phyloP scores from a whole-genome alignment of 306 rosid genomes.

The Comarum palustre region DNA sequence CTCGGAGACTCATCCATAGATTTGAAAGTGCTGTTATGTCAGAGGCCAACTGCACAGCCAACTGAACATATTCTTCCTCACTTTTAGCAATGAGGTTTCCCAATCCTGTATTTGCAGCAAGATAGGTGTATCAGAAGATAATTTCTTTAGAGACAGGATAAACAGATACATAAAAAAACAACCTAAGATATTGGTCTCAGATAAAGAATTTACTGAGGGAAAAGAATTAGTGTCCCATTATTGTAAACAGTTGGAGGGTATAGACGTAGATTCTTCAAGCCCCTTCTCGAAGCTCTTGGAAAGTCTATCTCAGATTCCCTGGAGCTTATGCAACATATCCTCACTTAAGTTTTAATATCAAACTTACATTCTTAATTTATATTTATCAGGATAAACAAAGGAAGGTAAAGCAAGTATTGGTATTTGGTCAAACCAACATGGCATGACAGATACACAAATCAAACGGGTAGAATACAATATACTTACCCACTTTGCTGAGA shows the following conservation, averaged over 20 bases:
- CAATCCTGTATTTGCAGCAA: slow-evolving; percentile 50
- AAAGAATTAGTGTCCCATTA: neutral
- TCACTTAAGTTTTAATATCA: neutral
- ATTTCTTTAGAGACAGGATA: neutral
- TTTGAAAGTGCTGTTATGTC: slow-evolving; percentile 69
- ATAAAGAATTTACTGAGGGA: neutral
- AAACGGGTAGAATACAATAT: slow-evolving; percentile 10
- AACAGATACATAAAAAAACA: neutral
- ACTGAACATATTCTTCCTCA: slow-evolving; percentile 82
- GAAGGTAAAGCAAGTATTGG: neutral
- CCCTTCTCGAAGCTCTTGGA: neutral
- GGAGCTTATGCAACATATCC: neutral
- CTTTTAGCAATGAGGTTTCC: slow-evolving; percentile 63
- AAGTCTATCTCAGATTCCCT: neutral
- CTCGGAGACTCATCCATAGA: slow-evolving; percentile 79
- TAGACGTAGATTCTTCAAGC: neutral
- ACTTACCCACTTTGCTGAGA: slow-evolving; percentile 88
- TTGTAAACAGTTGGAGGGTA: neutral
- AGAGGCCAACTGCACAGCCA: slow-evolving; percentile 81
- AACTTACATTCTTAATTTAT: neutral
- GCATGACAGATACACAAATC: slow-evolving; percentile 3
- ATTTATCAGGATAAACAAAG: neutral
- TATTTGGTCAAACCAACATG: slow-evolving; percentile 9
- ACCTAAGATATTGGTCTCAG: neutral
- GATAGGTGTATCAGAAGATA: neutral